These are phyloP conservation scores for Solanum lycopersicoides DNA, from an alignment of 257 asterid species.

Conservation along the genomic window DNA sequence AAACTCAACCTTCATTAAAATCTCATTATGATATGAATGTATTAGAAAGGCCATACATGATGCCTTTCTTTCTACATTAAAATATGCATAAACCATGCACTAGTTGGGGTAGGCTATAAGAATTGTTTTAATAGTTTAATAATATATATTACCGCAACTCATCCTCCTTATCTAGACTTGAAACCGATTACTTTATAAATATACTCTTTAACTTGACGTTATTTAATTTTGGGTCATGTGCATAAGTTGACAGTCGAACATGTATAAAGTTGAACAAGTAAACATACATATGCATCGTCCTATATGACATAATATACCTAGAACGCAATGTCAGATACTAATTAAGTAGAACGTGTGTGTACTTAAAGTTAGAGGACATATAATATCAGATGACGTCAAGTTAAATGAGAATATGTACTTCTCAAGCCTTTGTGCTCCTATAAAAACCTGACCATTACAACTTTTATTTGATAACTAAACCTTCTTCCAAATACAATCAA, in stretches of 20 bases:
- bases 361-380: too few species aligned
- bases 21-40: slow-evolving; percentile 7
- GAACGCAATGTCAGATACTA: rapidly evolving
- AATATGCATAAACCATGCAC: neutral
- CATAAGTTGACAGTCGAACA: too few species aligned
- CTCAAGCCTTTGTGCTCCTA: slow-evolving; percentile 23
- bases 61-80: neutral
- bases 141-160: neutral
- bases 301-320: neutral
- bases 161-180: neutral
- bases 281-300: neutral
- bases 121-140: neutral
- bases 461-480: neutral
- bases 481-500: slow-evolving; percentile 2
- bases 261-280: neutral
- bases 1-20: neutral
- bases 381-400: neutral
- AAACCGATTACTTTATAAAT: neutral
- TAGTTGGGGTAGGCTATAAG: neutral
- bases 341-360: neutral
- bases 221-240: neutral
- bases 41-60: neutral
- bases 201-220: too few species aligned
- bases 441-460: slow-evolving; percentile 38
- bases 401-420: neutral